A percentile compares a stretch with the other conserved stretches of the same genome.
phyloP scores from a whole-genome alignment of 371 early-diverging fungal genomes.

The Choanephora cucurbitarum region DNA sequence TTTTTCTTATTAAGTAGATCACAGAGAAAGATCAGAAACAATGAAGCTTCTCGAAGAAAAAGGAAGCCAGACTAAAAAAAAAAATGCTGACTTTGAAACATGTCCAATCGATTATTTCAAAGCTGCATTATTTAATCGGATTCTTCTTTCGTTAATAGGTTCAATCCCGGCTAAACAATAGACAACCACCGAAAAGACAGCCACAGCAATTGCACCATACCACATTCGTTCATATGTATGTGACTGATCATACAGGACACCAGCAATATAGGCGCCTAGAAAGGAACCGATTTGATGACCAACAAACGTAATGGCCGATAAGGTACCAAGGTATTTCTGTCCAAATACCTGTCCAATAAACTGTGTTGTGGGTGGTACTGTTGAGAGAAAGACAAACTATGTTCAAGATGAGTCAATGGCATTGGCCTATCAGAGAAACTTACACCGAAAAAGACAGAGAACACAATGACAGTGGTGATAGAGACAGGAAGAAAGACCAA shows the following conservation, averaged over 20 bases:
- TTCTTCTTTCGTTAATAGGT: conserved; percentile 11
- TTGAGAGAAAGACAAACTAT: conserved; percentile 44
- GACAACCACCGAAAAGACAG: conserved; percentile 20
- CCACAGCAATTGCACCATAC: conserved; percentile 37
- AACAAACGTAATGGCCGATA: conserved; percentile 22
- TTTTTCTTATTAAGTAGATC: no score
- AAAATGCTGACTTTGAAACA: not conserved
- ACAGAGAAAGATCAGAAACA: no score
- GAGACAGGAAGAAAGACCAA: conserved; percentile 30
- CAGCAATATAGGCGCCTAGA: conserved; percentile 44
- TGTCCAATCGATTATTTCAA: not conserved
- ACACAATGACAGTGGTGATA: conserved; percentile 31
- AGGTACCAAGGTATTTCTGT: conserved; percentile 39
- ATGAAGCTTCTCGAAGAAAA: not conserved
- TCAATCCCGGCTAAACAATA: conserved; percentile 25
- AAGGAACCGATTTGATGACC: conserved; percentile 46
- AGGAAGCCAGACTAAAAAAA: no score
- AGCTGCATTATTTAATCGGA: not conserved
- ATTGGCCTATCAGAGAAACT: conserved; percentile 18
- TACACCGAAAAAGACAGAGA: conserved; percentile 59
- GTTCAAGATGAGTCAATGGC: no score
- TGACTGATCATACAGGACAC: conserved; percentile 36
- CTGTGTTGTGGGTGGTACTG: conserved; percentile 46
- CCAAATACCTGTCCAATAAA: conserved; percentile 43
- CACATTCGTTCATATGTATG: conserved; percentile 32